A percentile compares a stretch with the other conserved stretches of the same genome.
Conservation (phyloP, 2,329 filamentous ascomycete genomes). For the Arthrobotrys conoides region DNA sequence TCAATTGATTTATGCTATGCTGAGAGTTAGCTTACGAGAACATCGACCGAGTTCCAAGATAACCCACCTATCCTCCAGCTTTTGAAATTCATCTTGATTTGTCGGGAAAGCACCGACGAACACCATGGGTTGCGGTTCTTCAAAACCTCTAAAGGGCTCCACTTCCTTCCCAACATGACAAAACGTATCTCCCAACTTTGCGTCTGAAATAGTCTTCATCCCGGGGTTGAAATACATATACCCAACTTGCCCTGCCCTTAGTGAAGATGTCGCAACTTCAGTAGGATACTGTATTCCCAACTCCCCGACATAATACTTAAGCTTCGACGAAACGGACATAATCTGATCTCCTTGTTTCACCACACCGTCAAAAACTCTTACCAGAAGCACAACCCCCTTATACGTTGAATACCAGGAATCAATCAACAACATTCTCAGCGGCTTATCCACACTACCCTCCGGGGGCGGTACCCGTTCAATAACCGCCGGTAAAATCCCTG, state of each 20-base stretch:
- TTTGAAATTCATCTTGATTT: slow-evolving; percentile 87
- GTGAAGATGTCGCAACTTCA: slow-evolving; percentile 81
- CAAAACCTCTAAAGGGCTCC: slow-evolving; percentile 88
- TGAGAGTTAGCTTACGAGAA: not conserved
- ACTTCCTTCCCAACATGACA: slow-evolving; percentile 87
- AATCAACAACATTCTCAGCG: slow-evolving; percentile 86
- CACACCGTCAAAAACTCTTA: slow-evolving; percentile 89
- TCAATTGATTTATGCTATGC: slow-evolving; percentile 92
- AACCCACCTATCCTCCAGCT: slow-evolving; percentile 73
- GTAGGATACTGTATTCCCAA: slow-evolving; percentile 96
- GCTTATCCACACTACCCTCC: slow-evolving; percentile 78
- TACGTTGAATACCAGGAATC: slow-evolving; percentile 99
- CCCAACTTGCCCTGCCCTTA: slow-evolving; percentile 93
- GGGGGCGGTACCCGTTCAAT: slow-evolving; percentile 88
- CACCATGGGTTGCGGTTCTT: slow-evolving; percentile 98
- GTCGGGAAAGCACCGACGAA: slow-evolving; percentile 97
- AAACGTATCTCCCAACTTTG: slow-evolving; percentile 95
- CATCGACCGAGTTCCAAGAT: no score
- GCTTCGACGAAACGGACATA: slow-evolving; percentile 87
- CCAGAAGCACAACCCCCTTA: slow-evolving; percentile 90
- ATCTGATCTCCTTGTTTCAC: slow-evolving; percentile 86
- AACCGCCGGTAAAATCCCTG: slow-evolving; percentile 84
- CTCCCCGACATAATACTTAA: slow-evolving; percentile 93
- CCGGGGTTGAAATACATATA: slow-evolving; percentile 98
- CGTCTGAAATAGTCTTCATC: slow-evolving; percentile 97